Conservation (phyloP, 1,284 basidiomycete species). For the Trametes pubescens region DNA sequence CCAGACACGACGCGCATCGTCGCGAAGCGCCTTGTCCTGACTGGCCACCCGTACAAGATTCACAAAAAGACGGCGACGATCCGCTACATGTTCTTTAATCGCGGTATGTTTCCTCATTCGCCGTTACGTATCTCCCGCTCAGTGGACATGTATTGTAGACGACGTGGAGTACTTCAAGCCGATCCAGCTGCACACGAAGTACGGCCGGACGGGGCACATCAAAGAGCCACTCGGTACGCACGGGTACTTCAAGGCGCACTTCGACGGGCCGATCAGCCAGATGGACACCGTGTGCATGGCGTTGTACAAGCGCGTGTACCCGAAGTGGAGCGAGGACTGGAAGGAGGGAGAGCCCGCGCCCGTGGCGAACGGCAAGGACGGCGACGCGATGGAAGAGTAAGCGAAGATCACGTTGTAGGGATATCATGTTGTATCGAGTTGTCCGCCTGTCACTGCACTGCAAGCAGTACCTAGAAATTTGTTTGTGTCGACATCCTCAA, state of each 20-base stretch:
- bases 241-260: constrained; percentile 98
- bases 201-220: constrained; percentile 92
- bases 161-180: constrained; percentile 96
- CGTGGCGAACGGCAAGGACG: background rate
- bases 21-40: constrained; percentile 92
- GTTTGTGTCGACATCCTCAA: no score
- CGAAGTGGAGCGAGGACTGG: constrained; percentile 79
- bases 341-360: constrained; percentile 35
- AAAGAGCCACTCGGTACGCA: constrained; percentile 96
- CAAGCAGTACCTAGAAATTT: no score
- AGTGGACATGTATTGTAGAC: constrained; percentile 54
- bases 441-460: no score
- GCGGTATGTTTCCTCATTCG: constrained; percentile 54
- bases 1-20: constrained; percentile 93
- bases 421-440: constrained; percentile 18
- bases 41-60: constrained; percentile 96
- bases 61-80: constrained; percentile 98
- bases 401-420: no score
- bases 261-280: constrained; percentile 94
- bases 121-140: constrained; percentile 12
- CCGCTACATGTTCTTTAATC: constrained; percentile 98
- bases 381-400: constrained; percentile 48
- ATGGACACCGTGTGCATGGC: constrained; percentile 97
- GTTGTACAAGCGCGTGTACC: constrained; percentile 91
- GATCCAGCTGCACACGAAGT: constrained; percentile 93